These are phyloP conservation scores for Nannizziopsis arthrosporioides DNA, from an alignment of 2,329 filamentous ascomycete genomes.

Conservation along the genomic window DNA sequence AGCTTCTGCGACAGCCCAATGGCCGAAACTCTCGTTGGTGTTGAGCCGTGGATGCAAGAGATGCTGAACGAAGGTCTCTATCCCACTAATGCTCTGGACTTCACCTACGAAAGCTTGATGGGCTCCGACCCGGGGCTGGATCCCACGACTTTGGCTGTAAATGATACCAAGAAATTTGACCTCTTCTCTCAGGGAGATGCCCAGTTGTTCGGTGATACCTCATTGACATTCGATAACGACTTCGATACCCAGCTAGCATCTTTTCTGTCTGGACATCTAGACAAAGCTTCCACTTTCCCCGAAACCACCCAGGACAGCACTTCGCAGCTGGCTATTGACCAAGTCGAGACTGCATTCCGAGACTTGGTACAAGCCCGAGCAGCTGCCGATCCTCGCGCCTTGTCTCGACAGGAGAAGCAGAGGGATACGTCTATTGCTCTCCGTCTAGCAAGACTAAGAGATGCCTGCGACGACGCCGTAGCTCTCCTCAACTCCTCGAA, in stretches of 20 bases:
- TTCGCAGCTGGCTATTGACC: conserved; percentile 11
- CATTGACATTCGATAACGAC: not conserved
- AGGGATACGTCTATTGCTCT: conserved; percentile 33
- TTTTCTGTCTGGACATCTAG: conserved; percentile 1
- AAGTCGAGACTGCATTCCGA: conserved; percentile 18
- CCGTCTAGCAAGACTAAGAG: conserved; percentile 30
- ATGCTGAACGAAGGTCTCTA: conserved; percentile 13
- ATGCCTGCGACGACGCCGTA: conserved; percentile 18
- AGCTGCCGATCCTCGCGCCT: conserved; percentile 25
- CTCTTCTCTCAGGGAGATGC: not conserved
- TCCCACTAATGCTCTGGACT: conserved; percentile 2
- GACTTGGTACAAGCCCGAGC: conserved; percentile 29
- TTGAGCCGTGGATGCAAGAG: conserved; percentile 15
- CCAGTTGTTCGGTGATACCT: not conserved
- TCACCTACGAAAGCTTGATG: not conserved
- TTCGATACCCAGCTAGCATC: not conserved
- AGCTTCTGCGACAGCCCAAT: not conserved
- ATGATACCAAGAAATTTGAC: not conserved
- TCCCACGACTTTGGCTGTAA: not conserved
- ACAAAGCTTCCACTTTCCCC: not conserved
- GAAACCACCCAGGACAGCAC: conserved; percentile 3
- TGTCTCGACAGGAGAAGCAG: conserved; percentile 32
- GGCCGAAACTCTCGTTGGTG: conserved; percentile 8
- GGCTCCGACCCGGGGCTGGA: not conserved
- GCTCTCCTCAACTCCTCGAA: conserved; percentile 10